These are phyloP conservation scores for Fusarium continuum DNA, from an alignment of 2,329 filamentous ascomycete species.

Conservation along the genomic window DNA sequence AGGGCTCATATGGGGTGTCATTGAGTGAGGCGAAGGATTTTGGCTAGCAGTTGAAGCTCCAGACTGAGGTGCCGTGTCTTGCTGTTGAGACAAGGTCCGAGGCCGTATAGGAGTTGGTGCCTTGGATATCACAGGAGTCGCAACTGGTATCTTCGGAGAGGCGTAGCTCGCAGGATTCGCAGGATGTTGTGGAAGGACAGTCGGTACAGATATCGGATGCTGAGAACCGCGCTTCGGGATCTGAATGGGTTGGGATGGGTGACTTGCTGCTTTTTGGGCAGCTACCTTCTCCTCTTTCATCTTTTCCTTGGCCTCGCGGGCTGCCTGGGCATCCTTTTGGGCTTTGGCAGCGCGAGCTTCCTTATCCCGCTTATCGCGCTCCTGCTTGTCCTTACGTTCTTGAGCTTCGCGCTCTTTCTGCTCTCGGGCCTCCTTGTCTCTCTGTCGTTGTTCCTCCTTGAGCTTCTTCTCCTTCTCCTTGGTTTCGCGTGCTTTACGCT, in stretches of 20 bases:
- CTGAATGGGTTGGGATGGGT: slow-evolving; percentile 48
- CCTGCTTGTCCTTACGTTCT: slow-evolving; percentile 68
- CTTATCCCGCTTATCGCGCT: slow-evolving; percentile 69
- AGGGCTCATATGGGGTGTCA: slow-evolving; percentile 73
- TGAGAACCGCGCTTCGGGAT: slow-evolving; percentile 52
- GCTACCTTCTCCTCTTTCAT: slow-evolving; percentile 72
- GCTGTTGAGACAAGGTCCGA: slow-evolving; percentile 83
- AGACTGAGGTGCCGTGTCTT: slow-evolving; percentile 74
- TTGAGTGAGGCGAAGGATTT: slow-evolving; percentile 66
- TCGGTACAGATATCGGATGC: slow-evolving; percentile 56
- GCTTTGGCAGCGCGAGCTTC: slow-evolving; percentile 65
- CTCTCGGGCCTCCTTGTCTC: slow-evolving; percentile 80
- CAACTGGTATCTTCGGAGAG: slow-evolving; percentile 82
- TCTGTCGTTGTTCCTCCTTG: slow-evolving; percentile 82
- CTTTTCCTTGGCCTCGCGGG: slow-evolving; percentile 62
- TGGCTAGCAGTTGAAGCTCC: slow-evolving; percentile 59
- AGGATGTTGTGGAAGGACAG: slow-evolving; percentile 67
- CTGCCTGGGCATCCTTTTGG: slow-evolving; percentile 65
- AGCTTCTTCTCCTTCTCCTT: slow-evolving; percentile 81
- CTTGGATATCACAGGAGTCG: slow-evolving; percentile 84
- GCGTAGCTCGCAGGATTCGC: slow-evolving; percentile 66
- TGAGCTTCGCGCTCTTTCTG: slow-evolving; percentile 75
- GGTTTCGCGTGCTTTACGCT: slow-evolving; percentile 75
- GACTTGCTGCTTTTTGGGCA: slow-evolving; percentile 51
- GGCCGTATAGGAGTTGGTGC: slow-evolving; percentile 80